Evolutionary conservation across 2,329 filamentous ascomycete species (phyloP).

Genomic region (Colletotrichum endophyticum): DNA sequence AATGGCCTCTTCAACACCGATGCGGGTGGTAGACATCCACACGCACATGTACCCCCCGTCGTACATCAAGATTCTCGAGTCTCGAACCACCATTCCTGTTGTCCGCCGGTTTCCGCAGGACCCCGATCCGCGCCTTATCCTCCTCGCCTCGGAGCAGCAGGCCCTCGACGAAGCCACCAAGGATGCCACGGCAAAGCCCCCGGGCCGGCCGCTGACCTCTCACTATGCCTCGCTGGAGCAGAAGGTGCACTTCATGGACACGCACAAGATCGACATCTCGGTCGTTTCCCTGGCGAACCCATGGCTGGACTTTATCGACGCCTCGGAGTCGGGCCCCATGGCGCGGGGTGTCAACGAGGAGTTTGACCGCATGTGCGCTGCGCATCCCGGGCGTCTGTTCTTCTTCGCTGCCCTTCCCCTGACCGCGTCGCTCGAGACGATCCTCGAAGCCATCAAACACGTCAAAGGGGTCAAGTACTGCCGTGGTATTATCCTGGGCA

Average conservation of each 20-base stretch:
- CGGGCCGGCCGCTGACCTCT: constrained; percentile 81
- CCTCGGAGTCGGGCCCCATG: constrained; percentile 64
- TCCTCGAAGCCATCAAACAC: constrained; percentile 69
- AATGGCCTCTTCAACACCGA: constrained; percentile 39
- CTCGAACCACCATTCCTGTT: constrained; percentile 69
- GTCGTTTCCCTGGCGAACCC: constrained; percentile 92
- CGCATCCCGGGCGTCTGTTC: constrained; percentile 72
- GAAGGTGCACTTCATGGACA: constrained; percentile 89
- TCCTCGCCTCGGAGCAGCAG: constrained; percentile 58
- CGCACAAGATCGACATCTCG: constrained; percentile 80
- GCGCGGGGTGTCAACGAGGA: constrained; percentile 78
- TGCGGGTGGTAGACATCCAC: constrained; percentile 67
- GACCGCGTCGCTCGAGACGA: constrained; percentile 65
- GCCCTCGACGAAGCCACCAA: constrained; percentile 55
- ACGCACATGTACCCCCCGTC: constrained; percentile 73
- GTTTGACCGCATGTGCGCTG: constrained; percentile 73
- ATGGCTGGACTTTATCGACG: constrained; percentile 84
- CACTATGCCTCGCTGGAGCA: constrained; percentile 82
- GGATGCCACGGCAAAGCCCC: constrained; percentile 60
- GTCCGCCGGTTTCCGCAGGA: constrained; percentile 68
- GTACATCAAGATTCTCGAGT: constrained; percentile 65
- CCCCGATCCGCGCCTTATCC: constrained; percentile 67
- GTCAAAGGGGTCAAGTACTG: constrained; percentile 69
- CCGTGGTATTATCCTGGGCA: constrained; percentile 88
- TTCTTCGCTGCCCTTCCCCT: constrained; percentile 85